Conservation (phyloP, 768 basidiomycete species). For the Tulasnella sp. region DNA sequence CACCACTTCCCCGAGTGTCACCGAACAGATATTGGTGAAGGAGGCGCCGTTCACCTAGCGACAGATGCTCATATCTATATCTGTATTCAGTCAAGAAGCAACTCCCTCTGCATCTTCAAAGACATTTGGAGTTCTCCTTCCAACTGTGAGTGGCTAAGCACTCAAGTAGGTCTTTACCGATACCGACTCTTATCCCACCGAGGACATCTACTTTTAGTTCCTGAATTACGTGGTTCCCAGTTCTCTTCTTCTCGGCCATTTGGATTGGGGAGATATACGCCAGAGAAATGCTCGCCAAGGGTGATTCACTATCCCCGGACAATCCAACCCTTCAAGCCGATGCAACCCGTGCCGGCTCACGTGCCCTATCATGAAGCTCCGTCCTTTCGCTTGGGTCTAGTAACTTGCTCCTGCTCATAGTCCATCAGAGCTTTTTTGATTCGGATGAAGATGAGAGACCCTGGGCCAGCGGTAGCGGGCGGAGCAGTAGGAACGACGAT, state of each 20-base stretch:
- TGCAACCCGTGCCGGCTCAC: slow-evolving; percentile 76
- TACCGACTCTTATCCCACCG: background rate
- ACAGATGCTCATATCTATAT: background rate
- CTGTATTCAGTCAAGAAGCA: slow-evolving; percentile 33
- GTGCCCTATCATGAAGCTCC: slow-evolving; percentile 76
- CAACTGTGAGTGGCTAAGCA: slow-evolving; percentile 58
- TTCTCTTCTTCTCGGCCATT: slow-evolving; percentile 26
- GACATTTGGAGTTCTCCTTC: slow-evolving; percentile 74
- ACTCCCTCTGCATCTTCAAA: slow-evolving; percentile 43
- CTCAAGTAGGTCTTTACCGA: background rate
- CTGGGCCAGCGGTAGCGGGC: background rate
- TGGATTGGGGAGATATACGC: slow-evolving; percentile 27
- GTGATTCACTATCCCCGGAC: background rate
- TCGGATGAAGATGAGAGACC: slow-evolving; percentile 17
- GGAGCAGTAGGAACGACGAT: background rate
- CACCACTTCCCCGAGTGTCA: slow-evolving; percentile 44
- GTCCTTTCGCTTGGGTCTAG: slow-evolving; percentile 64
- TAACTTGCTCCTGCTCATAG: slow-evolving; percentile 66
- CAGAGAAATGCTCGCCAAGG: background rate
- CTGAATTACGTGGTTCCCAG: slow-evolving; percentile 69
- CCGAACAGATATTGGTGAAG: slow-evolving; percentile 64
- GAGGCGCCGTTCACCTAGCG: slow-evolving; percentile 23
- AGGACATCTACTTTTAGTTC: slow-evolving; percentile 43
- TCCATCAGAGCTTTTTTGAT: slow-evolving; percentile 33
- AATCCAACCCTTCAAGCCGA: slow-evolving; percentile 44